Evolutionary conservation across 192 early-diverging fungal species (phyloP), one percentile per base, ranked within the genome.

Genomic region (Chytriomyces confervae): DNA sequence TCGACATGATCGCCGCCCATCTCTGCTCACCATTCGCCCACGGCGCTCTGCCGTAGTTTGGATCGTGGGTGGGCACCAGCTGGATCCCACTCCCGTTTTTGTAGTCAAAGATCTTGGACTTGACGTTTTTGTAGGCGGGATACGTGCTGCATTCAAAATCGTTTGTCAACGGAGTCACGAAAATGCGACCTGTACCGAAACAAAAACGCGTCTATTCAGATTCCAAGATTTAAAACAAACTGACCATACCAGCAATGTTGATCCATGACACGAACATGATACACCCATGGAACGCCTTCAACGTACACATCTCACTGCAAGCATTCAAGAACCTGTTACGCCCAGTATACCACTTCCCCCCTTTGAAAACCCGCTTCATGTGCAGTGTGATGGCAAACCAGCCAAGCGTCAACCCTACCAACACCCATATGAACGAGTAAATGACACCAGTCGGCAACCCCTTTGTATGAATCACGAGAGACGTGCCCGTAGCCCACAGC

Each of bases 241-340:
- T 20, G 18, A 11, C 2, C 49, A 10, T 5, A 74, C 72, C 72
- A 45, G 74, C 77, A 61, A 84, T 70, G 61, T 84, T 84, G 61
- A 84, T 69, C 83, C 81, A 84, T 1, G 73, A 83, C 16, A 80
- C 72, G 44, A 84, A 78, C 83, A 84, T 84, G 11, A 68, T 10
- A n/a, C 62, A 61, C 5, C 82, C 83, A 75, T 84, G 83, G 48
- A 84, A 79, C 16, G 81, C 79, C 76, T 84, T 83, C 44, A 83
- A 57, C 0, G 82, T 75, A 6, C 79, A 10, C 75, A 83, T 64
- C 23, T 57, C 69, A 66, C 50, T 36, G 63, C 27, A 24, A 13
- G 65, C 77, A 20, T 24, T 20, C 65, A 6, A n/a, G 7, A n/a
- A 72, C 44, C 24, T 71, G 62, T 71, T 24, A 16, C 16, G 7